phyloP scores from a whole-genome alignment of 305 asterid species.

The Ilex paraguariensis region DNA sequence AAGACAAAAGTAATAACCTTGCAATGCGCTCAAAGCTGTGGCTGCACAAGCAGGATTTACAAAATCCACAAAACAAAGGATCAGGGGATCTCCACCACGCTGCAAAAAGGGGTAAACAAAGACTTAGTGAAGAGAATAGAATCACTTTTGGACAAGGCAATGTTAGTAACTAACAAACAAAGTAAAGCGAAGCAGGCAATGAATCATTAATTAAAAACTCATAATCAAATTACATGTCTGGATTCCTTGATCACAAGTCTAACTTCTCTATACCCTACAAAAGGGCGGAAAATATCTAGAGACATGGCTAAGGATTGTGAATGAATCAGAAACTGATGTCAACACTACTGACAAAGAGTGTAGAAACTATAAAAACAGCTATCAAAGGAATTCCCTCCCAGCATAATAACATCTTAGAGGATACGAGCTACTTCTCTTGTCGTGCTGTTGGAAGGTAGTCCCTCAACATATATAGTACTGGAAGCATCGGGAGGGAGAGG shows the following conservation, averaged over 20 bases:
- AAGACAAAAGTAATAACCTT: constrained; percentile 26
- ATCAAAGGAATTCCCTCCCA: background rate
- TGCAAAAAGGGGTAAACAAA: constrained; percentile 15
- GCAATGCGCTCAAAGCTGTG: constrained; percentile 47
- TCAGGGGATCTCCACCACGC: constrained; percentile 49
- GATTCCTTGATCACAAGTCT: constrained; percentile 47
- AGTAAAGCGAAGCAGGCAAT: background rate
- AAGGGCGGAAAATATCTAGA: constrained; percentile 50
- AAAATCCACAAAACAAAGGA: constrained; percentile 54
- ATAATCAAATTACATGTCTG: constrained; percentile 30
- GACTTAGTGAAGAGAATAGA: background rate
- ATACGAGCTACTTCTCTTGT: constrained; percentile 59
- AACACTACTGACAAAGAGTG: background rate
- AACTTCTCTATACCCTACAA: constrained; percentile 54
- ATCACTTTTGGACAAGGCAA: background rate
- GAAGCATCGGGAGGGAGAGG: constrained; percentile 58
- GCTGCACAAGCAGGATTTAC: constrained; percentile 47
- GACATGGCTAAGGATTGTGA: constrained; percentile 21
- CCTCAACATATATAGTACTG: constrained; percentile 44
- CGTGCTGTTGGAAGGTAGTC: constrained; percentile 49
- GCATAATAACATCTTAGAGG: constrained; percentile 19
- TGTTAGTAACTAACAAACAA: background rate
- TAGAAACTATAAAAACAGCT: no score
- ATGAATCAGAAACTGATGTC: background rate
- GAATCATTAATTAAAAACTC: background rate